Evolutionary conservation across 257 asterid genomes (phyloP).

Genomic region (Solanum appendiculatum): DNA sequence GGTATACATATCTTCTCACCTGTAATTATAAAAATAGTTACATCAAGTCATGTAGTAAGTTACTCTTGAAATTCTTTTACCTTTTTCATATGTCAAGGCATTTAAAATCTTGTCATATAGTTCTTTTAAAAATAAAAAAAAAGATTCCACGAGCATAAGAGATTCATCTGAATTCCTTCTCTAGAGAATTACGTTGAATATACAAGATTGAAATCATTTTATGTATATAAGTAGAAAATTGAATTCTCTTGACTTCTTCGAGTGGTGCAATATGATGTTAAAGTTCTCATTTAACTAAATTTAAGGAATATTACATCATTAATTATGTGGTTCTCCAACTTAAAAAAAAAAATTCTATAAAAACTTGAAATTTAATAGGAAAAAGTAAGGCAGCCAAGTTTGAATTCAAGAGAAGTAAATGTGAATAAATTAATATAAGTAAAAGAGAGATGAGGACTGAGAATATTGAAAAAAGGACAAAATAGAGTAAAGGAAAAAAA

Average conservation of each 20-base stretch:
- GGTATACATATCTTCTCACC: constrained; percentile 89
- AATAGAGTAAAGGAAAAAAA: constrained; percentile 12
- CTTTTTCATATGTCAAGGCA: neutral
- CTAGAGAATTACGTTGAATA: neutral
- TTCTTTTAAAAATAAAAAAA: too few relatives aligned
- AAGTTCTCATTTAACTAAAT: neutral
- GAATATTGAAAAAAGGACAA: constrained; percentile 25
- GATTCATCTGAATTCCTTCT: neutral
- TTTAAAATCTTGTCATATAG: too few relatives aligned
- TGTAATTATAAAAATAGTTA: constrained; percentile 4
- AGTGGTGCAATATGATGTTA: neutral
- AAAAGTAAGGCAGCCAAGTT: neutral
- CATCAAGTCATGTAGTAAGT: neutral
- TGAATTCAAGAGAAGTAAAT: neutral
- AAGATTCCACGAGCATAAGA: too few relatives aligned
- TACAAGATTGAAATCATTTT: neutral
- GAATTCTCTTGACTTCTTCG: neutral
- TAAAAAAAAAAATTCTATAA: neutral
- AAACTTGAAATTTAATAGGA: neutral
- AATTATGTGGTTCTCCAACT: neutral
- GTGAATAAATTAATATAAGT: constrained; percentile 8
- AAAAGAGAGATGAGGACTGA: neutral
- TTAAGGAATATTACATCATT: neutral
- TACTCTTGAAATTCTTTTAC: neutral
- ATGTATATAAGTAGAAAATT: too few relatives aligned